A percentile compares a stretch with the other conserved stretches of the same genome.
Evolutionary conservation across 768 basidiomycete genomes (phyloP).

Genomic region (Trametes villosa): DNA sequence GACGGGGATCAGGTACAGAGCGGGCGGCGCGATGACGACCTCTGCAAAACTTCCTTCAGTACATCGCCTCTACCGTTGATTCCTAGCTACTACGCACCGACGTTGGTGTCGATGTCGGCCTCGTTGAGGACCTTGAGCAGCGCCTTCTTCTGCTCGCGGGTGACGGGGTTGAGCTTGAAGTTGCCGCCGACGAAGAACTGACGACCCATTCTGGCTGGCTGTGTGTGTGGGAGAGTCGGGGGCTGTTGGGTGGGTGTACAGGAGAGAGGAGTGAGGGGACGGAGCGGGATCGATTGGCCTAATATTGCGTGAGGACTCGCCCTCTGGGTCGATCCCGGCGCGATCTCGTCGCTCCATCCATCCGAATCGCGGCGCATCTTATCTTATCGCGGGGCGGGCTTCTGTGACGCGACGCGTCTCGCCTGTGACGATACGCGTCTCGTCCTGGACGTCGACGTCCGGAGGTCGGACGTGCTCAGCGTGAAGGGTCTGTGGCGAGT

Average conservation of each 20-base stretch:
- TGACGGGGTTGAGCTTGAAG: constrained; percentile 95
- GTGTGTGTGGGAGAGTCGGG: neutral
- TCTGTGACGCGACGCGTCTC: neutral
- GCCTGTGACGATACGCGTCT: neutral
- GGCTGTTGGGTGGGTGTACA: neutral
- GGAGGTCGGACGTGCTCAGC: too few species aligned
- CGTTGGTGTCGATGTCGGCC: constrained; percentile 74
- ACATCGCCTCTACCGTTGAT: neutral
- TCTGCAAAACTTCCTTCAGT: constrained; percentile 50
- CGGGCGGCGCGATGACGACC: constrained; percentile 91
- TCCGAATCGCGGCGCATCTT: neutral
- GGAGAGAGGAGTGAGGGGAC: neutral
- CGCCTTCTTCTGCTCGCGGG: constrained; percentile 61
- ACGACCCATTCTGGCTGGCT: constrained; percentile 58
- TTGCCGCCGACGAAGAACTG: constrained; percentile 96
- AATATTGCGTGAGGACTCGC: neutral
- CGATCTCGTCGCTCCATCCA: constrained; percentile 18
- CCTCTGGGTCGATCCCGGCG: constrained; percentile 15
- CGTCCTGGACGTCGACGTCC: too few species aligned
- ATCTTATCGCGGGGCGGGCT: constrained; percentile 3
- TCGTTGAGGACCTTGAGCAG: constrained; percentile 77
- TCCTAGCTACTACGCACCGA: constrained; percentile 55
- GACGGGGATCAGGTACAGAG: constrained; percentile 83
- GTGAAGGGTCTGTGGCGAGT: too few species aligned
- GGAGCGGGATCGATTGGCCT: constrained; percentile 10